Conservation (phyloP, 2,329 filamentous ascomycete species). For the Chaetomium sp. region DNA sequence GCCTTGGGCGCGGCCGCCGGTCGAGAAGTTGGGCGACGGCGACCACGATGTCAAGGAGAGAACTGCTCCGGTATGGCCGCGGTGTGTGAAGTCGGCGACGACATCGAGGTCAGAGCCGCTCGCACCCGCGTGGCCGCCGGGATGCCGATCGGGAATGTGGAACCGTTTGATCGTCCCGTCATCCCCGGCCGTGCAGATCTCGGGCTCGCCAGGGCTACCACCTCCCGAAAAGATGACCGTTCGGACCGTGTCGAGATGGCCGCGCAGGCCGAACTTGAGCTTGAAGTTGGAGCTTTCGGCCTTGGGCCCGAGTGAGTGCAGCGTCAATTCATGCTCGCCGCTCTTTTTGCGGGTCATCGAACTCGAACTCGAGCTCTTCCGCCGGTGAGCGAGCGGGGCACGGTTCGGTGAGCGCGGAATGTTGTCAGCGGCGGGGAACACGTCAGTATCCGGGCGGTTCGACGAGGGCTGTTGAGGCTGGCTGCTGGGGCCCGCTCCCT, state of each 20-base stretch:
- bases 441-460: slow-evolving; percentile 76
- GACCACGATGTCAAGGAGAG: slow-evolving; percentile 83
- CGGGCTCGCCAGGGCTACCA: slow-evolving; percentile 88
- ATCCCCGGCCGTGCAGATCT: slow-evolving; percentile 93
- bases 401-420: slow-evolving; percentile 74
- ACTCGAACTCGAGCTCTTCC: slow-evolving; percentile 64
- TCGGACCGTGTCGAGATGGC: slow-evolving; percentile 88
- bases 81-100: slow-evolving; percentile 87
- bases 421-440: slow-evolving; percentile 76
- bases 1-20: slow-evolving; percentile 77
- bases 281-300: slow-evolving; percentile 76
- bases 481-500: slow-evolving; percentile 40
- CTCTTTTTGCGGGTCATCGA: slow-evolving; percentile 68
- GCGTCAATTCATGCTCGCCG: slow-evolving; percentile 57
- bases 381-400: slow-evolving; percentile 60
- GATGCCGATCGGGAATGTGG: slow-evolving; percentile 80
- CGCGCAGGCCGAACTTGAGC: slow-evolving; percentile 82
- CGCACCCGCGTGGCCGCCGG: slow-evolving; percentile 35
- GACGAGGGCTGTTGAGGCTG: slow-evolving; percentile 41
- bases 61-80: slow-evolving; percentile 86
- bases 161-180: slow-evolving; percentile 95
- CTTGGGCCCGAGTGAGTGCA: slow-evolving; percentile 47
- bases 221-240: slow-evolving; percentile 96
- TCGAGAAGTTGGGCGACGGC: slow-evolving; percentile 79
- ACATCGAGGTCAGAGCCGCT: slow-evolving; percentile 77